These are phyloP conservation scores for Pleurotus pulmonarius DNA, from an alignment of 768 basidiomycete species.

Conservation along the genomic window DNA sequence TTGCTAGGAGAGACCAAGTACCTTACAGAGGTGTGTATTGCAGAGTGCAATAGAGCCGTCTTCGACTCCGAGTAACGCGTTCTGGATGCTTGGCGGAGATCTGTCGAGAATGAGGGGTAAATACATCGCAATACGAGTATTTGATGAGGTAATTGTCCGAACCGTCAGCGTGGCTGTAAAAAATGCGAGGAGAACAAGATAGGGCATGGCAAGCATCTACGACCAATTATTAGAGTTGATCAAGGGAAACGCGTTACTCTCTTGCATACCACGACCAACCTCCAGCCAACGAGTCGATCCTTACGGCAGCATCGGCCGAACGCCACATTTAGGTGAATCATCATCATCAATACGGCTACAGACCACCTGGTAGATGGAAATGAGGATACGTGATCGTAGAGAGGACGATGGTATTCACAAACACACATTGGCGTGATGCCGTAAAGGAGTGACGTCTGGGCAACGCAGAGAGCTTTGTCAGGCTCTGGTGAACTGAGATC, in stretches of 20 bases:
- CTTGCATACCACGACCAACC: slow-evolving; percentile 20
- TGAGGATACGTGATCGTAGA: neutral
- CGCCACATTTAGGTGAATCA: slow-evolving; percentile 26
- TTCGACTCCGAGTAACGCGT: slow-evolving; percentile 18
- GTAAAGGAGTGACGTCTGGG: slow-evolving; percentile 38
- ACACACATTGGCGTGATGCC: slow-evolving; percentile 37
- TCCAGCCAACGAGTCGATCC: slow-evolving; percentile 12
- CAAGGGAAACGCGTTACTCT: too few species aligned
- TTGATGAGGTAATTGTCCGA: slow-evolving; percentile 1
- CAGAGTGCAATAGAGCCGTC: slow-evolving; percentile 29
- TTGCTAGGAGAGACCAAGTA: neutral
- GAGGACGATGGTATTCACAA: neutral
- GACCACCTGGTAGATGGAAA: slow-evolving; percentile 25
- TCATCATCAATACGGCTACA: slow-evolving; percentile 30
- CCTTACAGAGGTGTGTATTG: slow-evolving; percentile 16
- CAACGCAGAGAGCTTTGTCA: slow-evolving; percentile 32
- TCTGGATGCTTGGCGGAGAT: slow-evolving; percentile 21
- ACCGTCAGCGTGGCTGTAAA: slow-evolving; percentile 25
- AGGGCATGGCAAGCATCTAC: slow-evolving; percentile 33
- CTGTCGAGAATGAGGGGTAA: slow-evolving; percentile 7
- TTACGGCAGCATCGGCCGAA: slow-evolving; percentile 12
- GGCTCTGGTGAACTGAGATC: slow-evolving; percentile 26
- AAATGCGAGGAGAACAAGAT: slow-evolving; percentile 26
- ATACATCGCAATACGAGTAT: too few species aligned
- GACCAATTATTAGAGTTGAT: neutral